Conservation (phyloP, 495 filamentous ascomycete species). For the Corynascus novoguineensis region DNA sequence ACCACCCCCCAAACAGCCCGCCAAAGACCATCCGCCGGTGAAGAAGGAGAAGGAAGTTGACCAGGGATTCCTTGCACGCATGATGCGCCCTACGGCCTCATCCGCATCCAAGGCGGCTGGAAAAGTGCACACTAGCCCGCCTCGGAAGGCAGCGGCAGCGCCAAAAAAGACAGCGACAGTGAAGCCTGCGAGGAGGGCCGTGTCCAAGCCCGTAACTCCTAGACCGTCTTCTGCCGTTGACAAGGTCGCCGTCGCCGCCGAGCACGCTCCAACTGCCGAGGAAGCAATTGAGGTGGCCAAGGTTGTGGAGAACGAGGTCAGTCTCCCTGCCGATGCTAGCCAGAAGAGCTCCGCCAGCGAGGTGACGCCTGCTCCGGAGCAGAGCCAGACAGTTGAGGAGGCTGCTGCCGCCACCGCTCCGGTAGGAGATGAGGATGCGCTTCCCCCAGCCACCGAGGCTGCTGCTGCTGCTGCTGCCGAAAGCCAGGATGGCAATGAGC, state of each 20-base stretch:
- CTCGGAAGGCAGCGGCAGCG: constrained; percentile 28
- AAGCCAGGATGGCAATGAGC: constrained; percentile 33
- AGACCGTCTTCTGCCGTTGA: constrained; percentile 14
- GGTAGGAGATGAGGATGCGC: constrained; percentile 11
- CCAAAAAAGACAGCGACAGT: constrained; percentile 11
- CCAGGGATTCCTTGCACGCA: constrained; percentile 77
- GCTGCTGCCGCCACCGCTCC: constrained; percentile 22
- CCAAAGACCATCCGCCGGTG: constrained; percentile 36
- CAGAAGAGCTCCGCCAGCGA: constrained; percentile 19
- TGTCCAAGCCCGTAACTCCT: constrained; percentile 15
- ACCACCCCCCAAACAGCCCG: constrained; percentile 41
- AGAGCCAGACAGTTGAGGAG: no score
- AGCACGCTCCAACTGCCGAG: constrained; percentile 26
- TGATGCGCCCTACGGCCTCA: constrained; percentile 86
- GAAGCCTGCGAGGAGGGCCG: constrained; percentile 28
- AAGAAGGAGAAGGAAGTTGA: constrained; percentile 50
- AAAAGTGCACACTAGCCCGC: constrained; percentile 48
- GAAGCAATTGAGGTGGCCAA: constrained; percentile 15
- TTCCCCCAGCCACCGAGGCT: not conserved
- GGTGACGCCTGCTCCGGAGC: constrained; percentile 29
- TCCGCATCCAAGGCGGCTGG: constrained; percentile 73
- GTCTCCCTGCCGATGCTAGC: constrained; percentile 2
- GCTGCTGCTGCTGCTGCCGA: constrained; percentile 12
- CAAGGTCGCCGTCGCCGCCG: constrained; percentile 13
- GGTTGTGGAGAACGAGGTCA: constrained; percentile 1